Base-by-base conservation (phyloP, 179 eudicot species). In the Spinacia oleracea region DNA sequence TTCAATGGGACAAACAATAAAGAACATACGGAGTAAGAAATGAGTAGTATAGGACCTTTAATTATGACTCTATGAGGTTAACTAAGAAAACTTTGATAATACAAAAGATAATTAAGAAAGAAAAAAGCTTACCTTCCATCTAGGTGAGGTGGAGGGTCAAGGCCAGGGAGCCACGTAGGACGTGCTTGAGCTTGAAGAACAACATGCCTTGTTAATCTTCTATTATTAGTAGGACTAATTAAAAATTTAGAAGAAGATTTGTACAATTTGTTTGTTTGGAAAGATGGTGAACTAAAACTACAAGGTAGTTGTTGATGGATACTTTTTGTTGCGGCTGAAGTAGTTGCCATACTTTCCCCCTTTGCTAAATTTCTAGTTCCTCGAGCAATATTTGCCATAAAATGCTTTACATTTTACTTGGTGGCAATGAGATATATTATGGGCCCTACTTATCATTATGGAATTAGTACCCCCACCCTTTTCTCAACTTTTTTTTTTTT, bases 131-230 rank as follows among this genome's bases (percentile, higher is more conserved):
- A 89, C 98, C 91, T 94, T 89, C 98, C 98, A 87, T 94, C 96
- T 43, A 94, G 94, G 82, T 92, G 81, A 8, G 96, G 75, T 14
- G 98, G 98, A 81, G 98, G 93, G 82, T 94, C 97, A 20, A 92
- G 94, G 55, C 97, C 98, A 38, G 98, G 98, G 63, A 94, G 96
- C 98, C 98, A 94, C 21, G 94, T 90, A 3, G 93, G 93, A 3
- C 97, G 90, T 3, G 83, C 77, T 76, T 82, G 82, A 64, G 89
- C 79, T 75, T 46, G 89, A 86, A 88, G 84, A 77, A 75, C 80
- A 42, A 78, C 76, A 78, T 38, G 51, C 31, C 75, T 82, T 6
- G 55, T 70, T 40, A 81, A 74, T 74, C 50, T 72, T 35, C 16
- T 16, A 14, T 45, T 42, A 11, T 69, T 75, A 43, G 31, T 62